phyloP scores from a whole-genome alignment of 139 green algal genomes.

The Chlamydomonas asymmetrica region DNA sequence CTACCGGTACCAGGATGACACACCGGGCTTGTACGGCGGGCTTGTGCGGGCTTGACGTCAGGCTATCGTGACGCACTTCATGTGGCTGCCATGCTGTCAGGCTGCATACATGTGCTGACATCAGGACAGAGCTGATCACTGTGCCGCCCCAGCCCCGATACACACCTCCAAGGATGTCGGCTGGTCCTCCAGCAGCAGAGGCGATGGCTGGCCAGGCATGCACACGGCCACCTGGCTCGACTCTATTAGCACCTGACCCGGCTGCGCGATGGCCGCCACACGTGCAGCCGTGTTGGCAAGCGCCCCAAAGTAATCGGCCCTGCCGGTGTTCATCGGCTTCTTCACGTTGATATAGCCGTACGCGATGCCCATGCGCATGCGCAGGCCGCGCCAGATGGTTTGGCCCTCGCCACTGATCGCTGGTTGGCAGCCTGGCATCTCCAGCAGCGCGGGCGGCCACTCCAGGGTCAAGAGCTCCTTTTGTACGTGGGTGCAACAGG shows the following conservation, averaged over 20 bases:
- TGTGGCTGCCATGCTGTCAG: too few relatives aligned
- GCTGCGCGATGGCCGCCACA: slow-evolving; percentile 62
- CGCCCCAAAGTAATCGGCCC: slow-evolving; percentile 83
- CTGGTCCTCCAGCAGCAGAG: slow-evolving; percentile 9
- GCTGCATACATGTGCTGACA: too few relatives aligned
- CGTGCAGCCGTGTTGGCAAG: slow-evolving; percentile 80
- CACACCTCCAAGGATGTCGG: too few relatives aligned
- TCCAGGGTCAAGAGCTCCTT: slow-evolving; percentile 62
- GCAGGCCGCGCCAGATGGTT: slow-evolving; percentile 70
- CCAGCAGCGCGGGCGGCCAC: slow-evolving; percentile 68
- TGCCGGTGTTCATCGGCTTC: slow-evolving; percentile 78
- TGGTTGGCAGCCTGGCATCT: slow-evolving; percentile 58
- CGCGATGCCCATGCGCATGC: slow-evolving; percentile 75
- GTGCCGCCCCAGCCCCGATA: too few relatives aligned
- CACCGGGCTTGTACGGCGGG: too few relatives aligned
- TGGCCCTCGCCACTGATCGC: slow-evolving; percentile 8
- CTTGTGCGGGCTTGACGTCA: too few relatives aligned
- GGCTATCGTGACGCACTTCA: too few relatives aligned
- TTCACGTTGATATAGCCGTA: slow-evolving; percentile 61
- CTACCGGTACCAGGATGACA: too few relatives aligned
- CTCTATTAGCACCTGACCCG: slow-evolving; percentile 67
- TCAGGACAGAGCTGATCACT: too few relatives aligned
- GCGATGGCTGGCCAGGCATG: slow-evolving; percentile 14
- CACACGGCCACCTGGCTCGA: slow-evolving; percentile 9
- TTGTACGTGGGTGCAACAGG: slow-evolving; percentile 63